Percentiles rank a stretch among this genome's conserved stretches.
Conservation (phyloP, 2,329 filamentous ascomycete genomes). For the Westerdykella ornata region DNA sequence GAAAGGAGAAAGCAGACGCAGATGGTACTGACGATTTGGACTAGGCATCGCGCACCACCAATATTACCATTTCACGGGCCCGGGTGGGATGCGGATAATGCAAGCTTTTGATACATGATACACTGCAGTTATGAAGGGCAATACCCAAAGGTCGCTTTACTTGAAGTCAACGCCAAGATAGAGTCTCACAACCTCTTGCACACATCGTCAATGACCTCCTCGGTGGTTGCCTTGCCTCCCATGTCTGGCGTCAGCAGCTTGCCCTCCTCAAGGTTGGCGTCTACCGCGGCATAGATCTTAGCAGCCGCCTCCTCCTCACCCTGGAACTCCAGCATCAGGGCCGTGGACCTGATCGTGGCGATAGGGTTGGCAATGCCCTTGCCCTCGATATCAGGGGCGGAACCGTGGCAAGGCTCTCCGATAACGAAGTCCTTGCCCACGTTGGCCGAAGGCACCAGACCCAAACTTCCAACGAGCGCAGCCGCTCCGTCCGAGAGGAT, state of each 20-base stretch:
- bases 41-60: constrained; percentile 4
- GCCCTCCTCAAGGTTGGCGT: constrained; percentile 79
- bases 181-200: constrained; percentile 63
- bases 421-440: constrained; percentile 93
- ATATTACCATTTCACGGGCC: no score
- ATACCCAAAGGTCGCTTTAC: no score
- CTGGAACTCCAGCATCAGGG: constrained; percentile 94
- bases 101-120: no score
- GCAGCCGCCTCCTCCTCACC: constrained; percentile 80
- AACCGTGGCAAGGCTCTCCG: constrained; percentile 95
- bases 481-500: constrained; percentile 93
- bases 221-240: constrained; percentile 77
- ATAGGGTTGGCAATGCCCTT: constrained; percentile 92
- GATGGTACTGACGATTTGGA: constrained; percentile 18
- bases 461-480: constrained; percentile 83
- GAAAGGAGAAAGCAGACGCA: constrained; percentile 1
- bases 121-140: no score
- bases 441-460: constrained; percentile 90
- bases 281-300: constrained; percentile 84
- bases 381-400: constrained; percentile 91
- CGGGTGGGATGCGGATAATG: no score
- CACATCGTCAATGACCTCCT: constrained; percentile 82
- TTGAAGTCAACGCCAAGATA: no score
- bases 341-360: constrained; percentile 83
- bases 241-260: constrained; percentile 81